These are phyloP conservation scores for Chenopodium album DNA, from an alignment of 148 eudicot genomes.

Conservation along the genomic window DNA sequence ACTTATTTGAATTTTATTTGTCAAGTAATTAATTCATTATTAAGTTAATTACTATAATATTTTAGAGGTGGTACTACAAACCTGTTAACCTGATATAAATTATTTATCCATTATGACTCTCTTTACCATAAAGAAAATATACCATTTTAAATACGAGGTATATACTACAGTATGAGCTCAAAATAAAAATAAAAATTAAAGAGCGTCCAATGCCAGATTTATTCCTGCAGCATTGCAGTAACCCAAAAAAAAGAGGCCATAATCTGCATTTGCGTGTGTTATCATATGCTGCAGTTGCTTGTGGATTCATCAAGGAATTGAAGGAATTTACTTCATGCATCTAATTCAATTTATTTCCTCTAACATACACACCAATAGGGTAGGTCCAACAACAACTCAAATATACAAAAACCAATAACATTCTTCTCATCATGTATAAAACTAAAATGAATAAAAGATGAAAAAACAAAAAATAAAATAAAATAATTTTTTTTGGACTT, in stretches of 20 bases:
- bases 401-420: background rate
- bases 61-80: no score
- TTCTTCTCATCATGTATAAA: background rate
- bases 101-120: no score
- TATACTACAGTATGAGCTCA: background rate
- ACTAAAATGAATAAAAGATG: background rate
- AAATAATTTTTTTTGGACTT: background rate
- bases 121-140: no score
- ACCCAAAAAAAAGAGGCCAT: background rate
- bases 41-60: no score
- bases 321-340: conserved; percentile 9
- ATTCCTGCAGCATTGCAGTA: conserved; percentile 4
- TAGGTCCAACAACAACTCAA: conserved; percentile 13
- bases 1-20: no score
- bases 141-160: no score
- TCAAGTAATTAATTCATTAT: no score
- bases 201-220: background rate
- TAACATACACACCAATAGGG: conserved; percentile 15
- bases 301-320: conserved; percentile 25
- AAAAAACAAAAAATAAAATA: background rate
- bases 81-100: no score
- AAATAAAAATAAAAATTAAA: no score
- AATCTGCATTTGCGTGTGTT: conserved; percentile 20
- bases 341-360: conserved; percentile 1
- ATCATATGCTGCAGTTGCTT: conserved; percentile 22